Base-by-base conservation (phyloP, 495 filamentous ascomycete genomes). In the Sporormia fimetaria region DNA sequence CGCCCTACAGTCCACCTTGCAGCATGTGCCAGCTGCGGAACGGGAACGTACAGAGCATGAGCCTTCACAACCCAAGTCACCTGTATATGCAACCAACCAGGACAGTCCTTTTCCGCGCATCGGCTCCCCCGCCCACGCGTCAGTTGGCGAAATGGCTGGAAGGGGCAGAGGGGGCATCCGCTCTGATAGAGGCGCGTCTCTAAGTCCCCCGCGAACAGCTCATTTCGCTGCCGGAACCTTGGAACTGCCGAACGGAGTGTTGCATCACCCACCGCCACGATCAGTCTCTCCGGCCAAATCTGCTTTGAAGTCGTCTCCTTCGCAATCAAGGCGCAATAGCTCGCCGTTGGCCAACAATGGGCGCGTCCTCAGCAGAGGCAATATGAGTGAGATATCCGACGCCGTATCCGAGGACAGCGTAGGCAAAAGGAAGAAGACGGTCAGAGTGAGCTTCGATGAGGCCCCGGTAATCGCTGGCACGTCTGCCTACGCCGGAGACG, bases 381-480 rank as follows among this genome's bases (percentile, higher is more conserved):
- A 62, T 10, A 48, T 65, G 7, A 76, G 74, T 50, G 78, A 81
- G 41, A 49, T 65, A 1, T 81, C 77, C 0, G 75, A 79, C 49
- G 72, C 64, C 8, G 68, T 68, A 3, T 78, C 75, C 3, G 80
- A 85, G 16, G 82, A 86, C 17, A 64, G 66, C 8, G 43, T 55
- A 4, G 58, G 67, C 18, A 59, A 58, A 42, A 78, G 73, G 30
- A 88, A 76, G 59, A 87, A 80, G 54, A 63, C 67, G 18, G 77
- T 71, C 6, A 74, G 84, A 36, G 87, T 94, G 47, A 94, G 85
- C 60, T 94, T 94, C 51, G 83, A 90, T 47, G 85, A 92, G 16
- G 71, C 74, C 24, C 65, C 75, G 1, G 67, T 76, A 27, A 60
- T 77, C 37, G 72, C 78, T 7, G 78, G 71, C 15, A 66, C 75